A percentile compares a stretch with the other conserved stretches of the same genome.
phyloP scores from a whole-genome alignment of 345 rosid species.

The Schrenkiella parvula region DNA sequence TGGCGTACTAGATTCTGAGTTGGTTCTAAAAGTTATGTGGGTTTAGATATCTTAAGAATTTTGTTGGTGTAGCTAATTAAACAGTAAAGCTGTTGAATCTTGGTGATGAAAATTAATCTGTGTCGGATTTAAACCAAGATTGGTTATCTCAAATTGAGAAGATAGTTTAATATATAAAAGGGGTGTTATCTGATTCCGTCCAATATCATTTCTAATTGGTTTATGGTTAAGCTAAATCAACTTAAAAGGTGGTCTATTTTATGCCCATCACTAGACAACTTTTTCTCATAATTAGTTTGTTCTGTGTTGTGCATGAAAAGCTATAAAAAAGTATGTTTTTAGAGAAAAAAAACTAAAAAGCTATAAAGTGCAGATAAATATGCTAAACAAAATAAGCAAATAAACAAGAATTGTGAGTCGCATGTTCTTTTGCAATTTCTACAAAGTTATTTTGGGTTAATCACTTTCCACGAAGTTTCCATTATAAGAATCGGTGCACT shows the following conservation, averaged over 20 bases:
- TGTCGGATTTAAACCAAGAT: no score
- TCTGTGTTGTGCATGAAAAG: background rate
- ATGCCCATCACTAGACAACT: background rate
- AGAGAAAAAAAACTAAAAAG: background rate
- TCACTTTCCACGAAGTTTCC: conserved; percentile 9
- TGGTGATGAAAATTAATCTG: no score
- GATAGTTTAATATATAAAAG: no score
- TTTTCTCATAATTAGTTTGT: background rate
- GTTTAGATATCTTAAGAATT: no score
- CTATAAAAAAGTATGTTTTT: background rate
- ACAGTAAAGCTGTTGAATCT: no score
- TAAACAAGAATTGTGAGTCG: background rate
- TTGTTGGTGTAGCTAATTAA: no score
- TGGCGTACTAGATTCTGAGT: no score
- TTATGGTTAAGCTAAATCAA: no score
- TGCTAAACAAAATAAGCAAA: background rate
- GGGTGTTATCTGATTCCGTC: no score
- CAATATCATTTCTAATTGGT: no score
- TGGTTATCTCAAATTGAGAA: no score
- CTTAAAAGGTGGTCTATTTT: background rate
- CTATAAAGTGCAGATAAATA: background rate
- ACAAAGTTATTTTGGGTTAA: background rate
- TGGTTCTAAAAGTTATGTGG: no score
- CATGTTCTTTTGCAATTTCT: background rate
- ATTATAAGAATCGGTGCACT: background rate